Evolutionary conservation across 352 stramenopile species (phyloP), one percentile per base, ranked within the genome.

Genomic region (Phytophthora hybrid): DNA sequence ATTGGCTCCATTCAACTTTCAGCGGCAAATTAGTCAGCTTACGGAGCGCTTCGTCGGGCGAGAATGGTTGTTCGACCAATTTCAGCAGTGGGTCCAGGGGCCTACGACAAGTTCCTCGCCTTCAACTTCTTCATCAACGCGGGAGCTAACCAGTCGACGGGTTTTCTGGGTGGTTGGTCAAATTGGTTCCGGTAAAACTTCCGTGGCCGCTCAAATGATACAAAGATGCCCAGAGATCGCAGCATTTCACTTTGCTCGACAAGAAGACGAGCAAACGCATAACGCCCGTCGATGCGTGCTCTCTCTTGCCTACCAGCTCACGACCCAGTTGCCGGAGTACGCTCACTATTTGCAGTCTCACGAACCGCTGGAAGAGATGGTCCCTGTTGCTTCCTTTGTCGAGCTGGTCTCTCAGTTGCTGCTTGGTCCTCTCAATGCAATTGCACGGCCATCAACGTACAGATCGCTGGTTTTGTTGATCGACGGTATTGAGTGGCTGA

Each of bases 181-280:
- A 39, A 93, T 94, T 47, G 87, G 87, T 6, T 81, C 85, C 0
- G 87, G 87, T 0, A 94, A 94, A 61, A 91, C 83, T 0, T 85
- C 84, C 6, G 62, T 89, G 19, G 87, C 87, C 0, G 87, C 85
- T 3, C 83, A 76, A 10, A 89, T 94, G 80, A 83, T 93, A 11
- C 84, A 94, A 56, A 72, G 56, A 2, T 85, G 87, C 10, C 87
- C 87, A 3, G 87, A 94, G 70, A 90, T 94, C 47, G 77, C 82
- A 18, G 87, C 87, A 10, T 93, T 93, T 60, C 87, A 94, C 59
- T 91, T 94, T 53, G 85, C 85, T 19, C 72, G 84, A 18, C 82
- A 91, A 57, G 87, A 94, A 47, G 84, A 94, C 44, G 85, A 94
- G 46, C 87, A 94, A 68, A 93, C 87, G n/a, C 87, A 92, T 32